phyloP scores from a whole-genome alignment of 2,329 filamentous ascomycete species.

The Aspergillus caelatus region DNA sequence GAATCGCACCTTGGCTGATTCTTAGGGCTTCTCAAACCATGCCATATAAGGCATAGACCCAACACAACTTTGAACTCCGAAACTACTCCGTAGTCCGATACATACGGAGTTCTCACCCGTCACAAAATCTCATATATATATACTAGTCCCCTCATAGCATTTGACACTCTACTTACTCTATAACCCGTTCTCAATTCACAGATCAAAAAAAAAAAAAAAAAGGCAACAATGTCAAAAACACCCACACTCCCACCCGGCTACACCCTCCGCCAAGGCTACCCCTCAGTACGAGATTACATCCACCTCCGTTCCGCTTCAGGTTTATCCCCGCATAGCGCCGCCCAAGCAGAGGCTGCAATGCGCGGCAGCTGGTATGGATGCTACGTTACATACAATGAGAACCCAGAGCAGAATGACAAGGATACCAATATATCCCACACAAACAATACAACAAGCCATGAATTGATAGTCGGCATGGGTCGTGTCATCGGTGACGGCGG shows the following conservation, averaged over 20 bases:
- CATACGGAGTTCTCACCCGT: background rate
- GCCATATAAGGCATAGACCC: background rate
- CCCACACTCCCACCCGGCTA: conserved; percentile 38
- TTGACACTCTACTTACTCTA: background rate
- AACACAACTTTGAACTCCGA: background rate
- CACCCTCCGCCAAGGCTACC: conserved; percentile 38
- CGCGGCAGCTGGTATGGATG: conserved; percentile 50
- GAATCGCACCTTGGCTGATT: too few species aligned
- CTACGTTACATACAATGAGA: conserved; percentile 36
- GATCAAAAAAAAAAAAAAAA: too few species aligned
- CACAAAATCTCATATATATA: background rate
- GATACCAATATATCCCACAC: accelerated
- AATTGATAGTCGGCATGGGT: conserved; percentile 49
- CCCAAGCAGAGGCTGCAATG: conserved; percentile 41
- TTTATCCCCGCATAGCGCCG: conserved; percentile 40
- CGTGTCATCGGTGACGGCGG: conserved; percentile 56
- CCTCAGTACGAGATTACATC: conserved; percentile 40
- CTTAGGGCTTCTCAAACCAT: background rate
- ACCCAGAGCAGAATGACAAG: background rate
- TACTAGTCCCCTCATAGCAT: background rate
- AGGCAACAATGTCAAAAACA: background rate
- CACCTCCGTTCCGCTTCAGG: conserved; percentile 42
- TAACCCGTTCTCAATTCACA: background rate
- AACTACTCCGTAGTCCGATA: background rate
- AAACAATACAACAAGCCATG: background rate